Percentiles rank a stretch among this genome's conserved stretches.
These are phyloP conservation scores for Lentinula sp. DNA, from an alignment of 768 basidiomycete species.

Conservation along the genomic window DNA sequence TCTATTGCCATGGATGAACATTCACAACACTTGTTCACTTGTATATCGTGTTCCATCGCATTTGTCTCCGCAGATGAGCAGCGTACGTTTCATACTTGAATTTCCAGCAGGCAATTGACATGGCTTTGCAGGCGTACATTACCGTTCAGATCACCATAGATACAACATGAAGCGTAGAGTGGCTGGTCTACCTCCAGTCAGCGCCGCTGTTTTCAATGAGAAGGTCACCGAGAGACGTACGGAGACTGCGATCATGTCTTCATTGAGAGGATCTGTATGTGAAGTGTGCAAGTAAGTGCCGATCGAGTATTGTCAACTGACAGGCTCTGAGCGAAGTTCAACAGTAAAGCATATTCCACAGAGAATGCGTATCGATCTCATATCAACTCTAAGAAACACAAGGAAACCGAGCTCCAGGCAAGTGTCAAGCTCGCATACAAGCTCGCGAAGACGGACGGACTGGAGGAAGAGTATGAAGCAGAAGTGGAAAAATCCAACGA, in stretches of 20 bases:
- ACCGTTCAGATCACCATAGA: constrained; percentile 90
- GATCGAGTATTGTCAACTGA: constrained; percentile 4
- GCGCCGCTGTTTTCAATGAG: constrained; percentile 70
- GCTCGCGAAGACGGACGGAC: constrained; percentile 1
- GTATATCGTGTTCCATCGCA: constrained; percentile 86
- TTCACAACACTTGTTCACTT: constrained; percentile 31
- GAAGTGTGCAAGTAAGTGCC: constrained; percentile 74
- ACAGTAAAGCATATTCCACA: constrained; percentile 83
- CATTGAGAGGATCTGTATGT: constrained; percentile 58
- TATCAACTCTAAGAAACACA: constrained; percentile 84
- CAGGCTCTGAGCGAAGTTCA: background rate
- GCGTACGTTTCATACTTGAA: constrained; percentile 36
- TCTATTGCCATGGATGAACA: constrained; percentile 10
- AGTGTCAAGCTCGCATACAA: constrained; percentile 10
- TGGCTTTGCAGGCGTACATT: constrained; percentile 62
- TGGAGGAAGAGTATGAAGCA: constrained; percentile 13
- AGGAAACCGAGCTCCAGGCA: constrained; percentile 61
- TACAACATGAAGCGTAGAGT: constrained; percentile 99
- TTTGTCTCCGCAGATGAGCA: constrained; percentile 82
- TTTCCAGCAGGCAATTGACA: background rate
- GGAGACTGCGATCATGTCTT: constrained; percentile 66
- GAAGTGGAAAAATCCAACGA: constrained; percentile 8
- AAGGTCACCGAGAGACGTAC: constrained; percentile 78
- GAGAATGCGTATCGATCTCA: constrained; percentile 89
- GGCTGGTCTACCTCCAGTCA: constrained; percentile 83